Base-by-base conservation (phyloP, 495 filamentous ascomycete genomes). In the Echria macrotheca region DNA sequence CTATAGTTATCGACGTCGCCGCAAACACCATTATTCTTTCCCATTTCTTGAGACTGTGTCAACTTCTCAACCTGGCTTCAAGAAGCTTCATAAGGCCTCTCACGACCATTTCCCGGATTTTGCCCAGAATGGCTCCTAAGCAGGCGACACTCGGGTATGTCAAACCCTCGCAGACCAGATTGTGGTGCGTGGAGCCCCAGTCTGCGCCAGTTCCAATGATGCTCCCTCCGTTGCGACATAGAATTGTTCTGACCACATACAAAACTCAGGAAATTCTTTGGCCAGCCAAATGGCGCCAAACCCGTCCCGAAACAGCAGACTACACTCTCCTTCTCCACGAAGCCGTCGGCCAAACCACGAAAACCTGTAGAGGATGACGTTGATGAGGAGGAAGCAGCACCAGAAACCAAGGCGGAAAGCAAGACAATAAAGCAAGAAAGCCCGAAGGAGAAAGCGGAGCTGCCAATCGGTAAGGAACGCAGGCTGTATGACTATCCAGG, bases 121-220 rank as follows among this genome's bases (percentile, higher is more conserved):
- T 48, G 12, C 33, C 40, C 52, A 71, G 44, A 15, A 78, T 79
- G 77, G 58, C 75, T 53, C 70, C 74, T 12, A 95, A 90, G 64
- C 91, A 97, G 75, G 80, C 86, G 58, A 96, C 89, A 7, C 67
- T 97, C 62, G 89, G 89, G 91, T 97, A 96, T 74, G 91, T 94
- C 37, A 83, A 78, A 65, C 73, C 83, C 48, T 75, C 79, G 44
- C 89, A 96, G 71, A 77, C 80, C 57, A 94, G 86, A 47, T 71
- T 95, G 63, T 81, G 87, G 91, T 94, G 79, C 74, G 87, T 83
- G 29, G 46, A 48, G 23, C 15, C 17, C 46, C 46, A 25, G 23
- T 38, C 46, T 48, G 46, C 46, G 33, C 45, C 38, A n/a, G n/a
- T n/a, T n/a, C 25, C 35, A 31, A 33, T 15, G 8, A 29, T 24